Conservation (phyloP, 345 rosid species). For the Lepidium sativum region DNA sequence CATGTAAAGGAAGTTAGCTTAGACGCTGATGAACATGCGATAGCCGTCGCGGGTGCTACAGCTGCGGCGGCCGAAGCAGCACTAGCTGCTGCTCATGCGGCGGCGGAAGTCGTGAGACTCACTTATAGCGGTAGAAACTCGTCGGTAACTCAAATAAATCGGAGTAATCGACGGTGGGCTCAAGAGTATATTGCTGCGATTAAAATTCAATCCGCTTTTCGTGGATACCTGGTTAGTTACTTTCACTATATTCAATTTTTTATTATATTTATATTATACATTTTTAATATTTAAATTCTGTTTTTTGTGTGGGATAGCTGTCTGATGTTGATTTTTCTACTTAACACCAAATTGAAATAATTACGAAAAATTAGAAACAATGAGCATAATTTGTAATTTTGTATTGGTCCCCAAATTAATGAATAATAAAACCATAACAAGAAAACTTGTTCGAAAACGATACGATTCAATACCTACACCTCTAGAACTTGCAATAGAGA, state of each 20-base stretch:
- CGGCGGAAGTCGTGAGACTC: constrained; percentile 87
- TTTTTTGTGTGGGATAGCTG: constrained; percentile 29
- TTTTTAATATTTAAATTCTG: too few species aligned
- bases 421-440: constrained; percentile 15
- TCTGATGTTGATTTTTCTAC: constrained; percentile 26
- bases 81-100: constrained; percentile 84
- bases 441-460: constrained; percentile 1
- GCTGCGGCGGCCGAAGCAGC: constrained; percentile 92
- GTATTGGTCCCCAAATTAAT: constrained; percentile 27
- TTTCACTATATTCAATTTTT: not conserved
- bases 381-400: too few species aligned
- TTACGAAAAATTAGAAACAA: not conserved
- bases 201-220: constrained; percentile 78
- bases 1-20: constrained; percentile 20
- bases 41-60: constrained; percentile 88
- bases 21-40: constrained; percentile 69
- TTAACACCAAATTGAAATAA: not conserved
- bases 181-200: constrained; percentile 47
- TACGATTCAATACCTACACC: constrained; percentile 23
- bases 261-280: not conserved
- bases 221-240: constrained; percentile 86
- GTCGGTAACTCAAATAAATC: not conserved
- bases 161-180: constrained; percentile 27
- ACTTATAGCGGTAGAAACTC: constrained; percentile 33
- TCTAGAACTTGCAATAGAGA: not conserved